A percentile compares a stretch with the other conserved stretches of the same genome.
Evolutionary conservation across 2,329 filamentous ascomycete species (phyloP).

Genomic region (Leptodontidium sp.): DNA sequence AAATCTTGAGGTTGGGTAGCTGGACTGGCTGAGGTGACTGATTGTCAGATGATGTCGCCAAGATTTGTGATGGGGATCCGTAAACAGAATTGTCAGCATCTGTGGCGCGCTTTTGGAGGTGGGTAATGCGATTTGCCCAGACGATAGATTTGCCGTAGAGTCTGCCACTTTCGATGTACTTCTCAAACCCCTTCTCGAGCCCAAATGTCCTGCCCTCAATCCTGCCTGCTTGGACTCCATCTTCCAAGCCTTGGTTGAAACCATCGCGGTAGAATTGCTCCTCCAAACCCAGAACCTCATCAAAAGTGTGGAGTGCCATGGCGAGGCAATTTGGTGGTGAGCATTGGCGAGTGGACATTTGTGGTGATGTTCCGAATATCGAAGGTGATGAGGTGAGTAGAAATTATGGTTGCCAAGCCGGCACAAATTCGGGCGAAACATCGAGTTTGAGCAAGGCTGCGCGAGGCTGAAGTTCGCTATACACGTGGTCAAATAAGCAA

Average conservation of each 20-base stretch:
- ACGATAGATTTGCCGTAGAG: conserved; percentile 81
- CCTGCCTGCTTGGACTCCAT: conserved; percentile 80
- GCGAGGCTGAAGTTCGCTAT: not conserved
- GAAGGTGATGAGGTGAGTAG: not conserved
- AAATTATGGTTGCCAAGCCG: not conserved
- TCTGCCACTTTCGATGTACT: conserved; percentile 82
- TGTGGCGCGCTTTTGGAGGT: conserved; percentile 10
- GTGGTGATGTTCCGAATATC: not conserved
- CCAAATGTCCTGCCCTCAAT: conserved; percentile 92
- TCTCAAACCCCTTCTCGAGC: conserved; percentile 91
- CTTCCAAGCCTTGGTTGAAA: conserved; percentile 75
- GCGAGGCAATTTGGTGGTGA: conserved; percentile 5
- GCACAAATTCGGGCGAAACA: not conserved
- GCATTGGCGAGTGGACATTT: not conserved
- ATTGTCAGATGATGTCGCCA: conserved; percentile 8
- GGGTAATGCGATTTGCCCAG: conserved; percentile 78
- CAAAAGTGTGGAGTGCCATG: conserved; percentile 44
- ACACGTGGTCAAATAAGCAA: not conserved
- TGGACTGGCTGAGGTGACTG: not conserved
- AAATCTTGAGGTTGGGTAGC: conserved; percentile 51
- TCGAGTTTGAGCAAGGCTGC: not conserved
- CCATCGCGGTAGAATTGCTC: conserved; percentile 83
- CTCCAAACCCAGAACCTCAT: conserved; percentile 64
- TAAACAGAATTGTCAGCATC: not conserved
- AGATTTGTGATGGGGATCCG: not conserved